Base-by-base conservation (phyloP, 345 rosid genomes). In the Lagerstroemia speciosa region DNA sequence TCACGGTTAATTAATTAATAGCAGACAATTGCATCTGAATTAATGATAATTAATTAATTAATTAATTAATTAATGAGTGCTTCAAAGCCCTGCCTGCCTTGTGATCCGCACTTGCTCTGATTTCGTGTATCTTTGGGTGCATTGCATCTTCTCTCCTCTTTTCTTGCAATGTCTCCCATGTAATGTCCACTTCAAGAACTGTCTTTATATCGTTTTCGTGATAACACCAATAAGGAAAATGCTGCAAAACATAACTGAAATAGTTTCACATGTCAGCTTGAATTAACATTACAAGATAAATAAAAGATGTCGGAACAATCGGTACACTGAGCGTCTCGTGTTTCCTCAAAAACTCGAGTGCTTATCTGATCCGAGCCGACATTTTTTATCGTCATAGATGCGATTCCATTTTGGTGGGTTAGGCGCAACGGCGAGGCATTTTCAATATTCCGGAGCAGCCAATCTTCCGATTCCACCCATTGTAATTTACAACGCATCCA, bases 71-170 rank as follows among this genome's bases (percentile, higher is more conserved):
- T 30, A 58, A 30, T 14, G 2, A 27, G 46, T 6, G 46, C 38
- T 36, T 36, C 38, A 36, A 26, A 9, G 11, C 61, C 29, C 30
- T 55, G 30, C 61, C 61, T 58, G 30, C 61, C 61, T 58, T 58
- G 63, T 12, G 63, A 30, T 58, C 63, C 10, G 14, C 63, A 27
- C 29, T 27, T 58, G 34, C 33, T 27, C 14, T 6, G 63, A 58
- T 58, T 27, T 30, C 29, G 63, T 30, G 33, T 58, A 58, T 58
- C 63, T 58, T 58, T 58, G 15, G 63, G 14, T 58, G 63, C 63
- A 58, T 29, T 58, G 63, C 12, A 58, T 58, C 63, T 58, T 14
- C 32, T 58, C 34, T 58, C 63, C 29, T 14, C 29, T 27, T 30
- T 58, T 27, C 32, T 16, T 10, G 34, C 63, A 8, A 27, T 58